Evolutionary conservation across 2,329 filamentous ascomycete genomes (phyloP).

Genomic region (Dothidotthia symphoricarpi): DNA sequence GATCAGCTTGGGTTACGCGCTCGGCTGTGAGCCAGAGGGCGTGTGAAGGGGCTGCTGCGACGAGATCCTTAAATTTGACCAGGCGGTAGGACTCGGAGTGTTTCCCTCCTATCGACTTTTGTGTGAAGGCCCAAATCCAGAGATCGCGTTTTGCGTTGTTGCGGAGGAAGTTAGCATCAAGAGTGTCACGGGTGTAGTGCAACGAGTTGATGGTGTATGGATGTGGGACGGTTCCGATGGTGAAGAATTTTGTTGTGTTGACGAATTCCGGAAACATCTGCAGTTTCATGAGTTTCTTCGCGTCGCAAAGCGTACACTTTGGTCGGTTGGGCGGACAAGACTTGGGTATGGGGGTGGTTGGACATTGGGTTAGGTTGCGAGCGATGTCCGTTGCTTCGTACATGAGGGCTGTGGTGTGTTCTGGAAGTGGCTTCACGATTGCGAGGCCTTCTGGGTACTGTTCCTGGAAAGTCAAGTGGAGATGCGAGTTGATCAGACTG

Average conservation of each 20-base stretch:
- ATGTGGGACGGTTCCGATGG: constrained; percentile 84
- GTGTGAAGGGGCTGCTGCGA: constrained; percentile 64
- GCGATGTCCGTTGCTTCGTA: constrained; percentile 71
- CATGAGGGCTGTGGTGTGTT: constrained; percentile 72
- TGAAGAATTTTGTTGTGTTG: constrained; percentile 72
- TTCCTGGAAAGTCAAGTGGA: constrained; percentile 83
- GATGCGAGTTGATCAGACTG: constrained; percentile 75
- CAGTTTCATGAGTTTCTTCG: constrained; percentile 63
- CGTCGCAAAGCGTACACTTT: constrained; percentile 69
- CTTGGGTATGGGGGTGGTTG: constrained; percentile 66
- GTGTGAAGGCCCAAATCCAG: constrained; percentile 73
- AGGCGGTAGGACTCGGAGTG: constrained; percentile 65
- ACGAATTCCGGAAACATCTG: constrained; percentile 65
- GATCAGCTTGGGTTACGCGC: constrained; percentile 59
- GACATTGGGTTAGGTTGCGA: constrained; percentile 71
- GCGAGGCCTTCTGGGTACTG: constrained; percentile 73
- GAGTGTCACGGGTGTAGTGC: constrained; percentile 53
- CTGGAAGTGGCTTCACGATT: constrained; percentile 74
- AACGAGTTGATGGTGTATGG: constrained; percentile 80
- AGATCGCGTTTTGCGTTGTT: constrained; percentile 68
- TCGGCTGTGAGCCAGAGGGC: constrained; percentile 83
- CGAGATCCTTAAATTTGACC: constrained; percentile 74
- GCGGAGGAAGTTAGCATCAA: constrained; percentile 47
- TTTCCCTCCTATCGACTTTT: constrained; percentile 63
- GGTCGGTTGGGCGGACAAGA: constrained; percentile 81